phyloP scores from a whole-genome alignment of 2,329 filamentous ascomycete genomes.

The Metarhizium sp. region DNA sequence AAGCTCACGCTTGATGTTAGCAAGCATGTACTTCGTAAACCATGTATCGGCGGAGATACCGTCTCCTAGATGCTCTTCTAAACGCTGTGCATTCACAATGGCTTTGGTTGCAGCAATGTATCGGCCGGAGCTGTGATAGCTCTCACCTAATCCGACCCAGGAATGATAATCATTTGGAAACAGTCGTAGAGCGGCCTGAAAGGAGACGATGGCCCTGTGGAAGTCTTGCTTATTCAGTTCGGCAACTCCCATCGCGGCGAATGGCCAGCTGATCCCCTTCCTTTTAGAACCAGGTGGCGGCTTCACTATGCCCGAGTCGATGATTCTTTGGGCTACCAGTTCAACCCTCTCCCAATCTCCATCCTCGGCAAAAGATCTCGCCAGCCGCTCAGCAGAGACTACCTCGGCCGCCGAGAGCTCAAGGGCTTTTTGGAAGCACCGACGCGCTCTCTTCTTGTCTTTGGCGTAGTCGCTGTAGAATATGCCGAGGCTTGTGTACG shows the following conservation, averaged over 20 bases:
- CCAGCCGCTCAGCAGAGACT: slow-evolving; percentile 76
- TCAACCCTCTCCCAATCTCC: slow-evolving; percentile 97
- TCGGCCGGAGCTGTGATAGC: slow-evolving; percentile 86
- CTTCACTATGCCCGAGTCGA: slow-evolving; percentile 89
- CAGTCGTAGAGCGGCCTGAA: slow-evolving; percentile 79
- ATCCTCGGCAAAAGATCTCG: slow-evolving; percentile 76
- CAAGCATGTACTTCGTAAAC: slow-evolving; percentile 96
- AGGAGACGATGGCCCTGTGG: slow-evolving; percentile 78
- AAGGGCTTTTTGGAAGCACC: slow-evolving; percentile 93
- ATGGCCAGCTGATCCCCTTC: slow-evolving; percentile 92
- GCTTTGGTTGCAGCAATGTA: slow-evolving; percentile 92
- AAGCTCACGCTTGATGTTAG: slow-evolving; percentile 86
- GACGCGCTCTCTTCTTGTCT: slow-evolving; percentile 77
- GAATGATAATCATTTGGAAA: slow-evolving; percentile 84
- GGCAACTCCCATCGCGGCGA: slow-evolving; percentile 84
- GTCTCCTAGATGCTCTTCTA: slow-evolving; percentile 51
- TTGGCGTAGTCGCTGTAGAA: slow-evolving; percentile 88
- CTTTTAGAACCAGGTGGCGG: slow-evolving; percentile 88
- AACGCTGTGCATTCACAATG: slow-evolving; percentile 71
- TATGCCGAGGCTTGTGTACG: slow-evolving; percentile 82
- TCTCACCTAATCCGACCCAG: slow-evolving; percentile 94
- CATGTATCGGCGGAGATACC: slow-evolving; percentile 60
- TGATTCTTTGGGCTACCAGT: slow-evolving; percentile 77
- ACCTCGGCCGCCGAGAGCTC: slow-evolving; percentile 85
- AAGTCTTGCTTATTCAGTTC: slow-evolving; percentile 94